Evolutionary conservation across 2,329 filamentous ascomycete genomes (phyloP).

Genomic region (Gnomoniopsis sp.): DNA sequence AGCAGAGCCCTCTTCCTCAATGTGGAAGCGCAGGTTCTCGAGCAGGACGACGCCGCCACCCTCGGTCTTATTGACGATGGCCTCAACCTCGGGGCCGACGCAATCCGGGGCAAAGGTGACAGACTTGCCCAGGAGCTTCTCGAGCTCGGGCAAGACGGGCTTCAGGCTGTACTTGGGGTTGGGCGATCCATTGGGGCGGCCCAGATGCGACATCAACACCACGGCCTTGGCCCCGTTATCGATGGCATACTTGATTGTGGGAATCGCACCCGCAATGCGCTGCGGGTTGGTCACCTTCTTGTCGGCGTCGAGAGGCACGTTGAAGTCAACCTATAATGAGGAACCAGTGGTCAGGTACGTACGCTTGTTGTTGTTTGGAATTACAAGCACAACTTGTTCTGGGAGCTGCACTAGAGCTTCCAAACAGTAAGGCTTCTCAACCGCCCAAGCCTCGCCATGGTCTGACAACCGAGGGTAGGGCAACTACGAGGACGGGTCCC

Average conservation of each 20-base stretch:
- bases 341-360: too few species aligned
- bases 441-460: neutral
- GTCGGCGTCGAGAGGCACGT: slow-evolving; percentile 89
- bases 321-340: slow-evolving; percentile 85
- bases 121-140: slow-evolving; percentile 79
- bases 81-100: slow-evolving; percentile 87
- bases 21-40: slow-evolving; percentile 97
- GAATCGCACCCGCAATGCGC: slow-evolving; percentile 92
- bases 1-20: slow-evolving; percentile 94
- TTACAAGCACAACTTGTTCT: too few species aligned
- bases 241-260: slow-evolving; percentile 91
- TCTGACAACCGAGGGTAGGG: neutral
- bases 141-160: slow-evolving; percentile 85
- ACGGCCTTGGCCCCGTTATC: slow-evolving; percentile 90
- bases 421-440: neutral
- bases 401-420: neutral
- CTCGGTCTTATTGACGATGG: slow-evolving; percentile 77
- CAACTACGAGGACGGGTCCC: neutral
- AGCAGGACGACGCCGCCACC: slow-evolving; percentile 83
- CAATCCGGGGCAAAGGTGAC: slow-evolving; percentile 89
- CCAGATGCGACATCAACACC: slow-evolving; percentile 96
- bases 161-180: slow-evolving; percentile 94
- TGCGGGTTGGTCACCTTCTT: slow-evolving; percentile 98
- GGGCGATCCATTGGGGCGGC: slow-evolving; percentile 84
- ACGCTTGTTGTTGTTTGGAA: too few species aligned